Conservation (phyloP, 345 rosid genomes). For the Jatropha curcas region DNA sequence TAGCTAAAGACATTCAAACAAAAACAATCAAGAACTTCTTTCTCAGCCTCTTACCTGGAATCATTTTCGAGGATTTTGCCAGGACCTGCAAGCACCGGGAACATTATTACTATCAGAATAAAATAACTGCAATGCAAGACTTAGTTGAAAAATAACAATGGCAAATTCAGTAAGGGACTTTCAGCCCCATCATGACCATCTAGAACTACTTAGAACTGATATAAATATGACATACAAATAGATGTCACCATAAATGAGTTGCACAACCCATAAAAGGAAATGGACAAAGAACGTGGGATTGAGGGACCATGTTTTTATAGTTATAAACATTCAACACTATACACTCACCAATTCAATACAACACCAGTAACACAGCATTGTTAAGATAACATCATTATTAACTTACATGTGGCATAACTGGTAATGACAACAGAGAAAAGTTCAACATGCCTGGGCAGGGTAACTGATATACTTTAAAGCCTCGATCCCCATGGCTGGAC, state of each 20-base stretch:
- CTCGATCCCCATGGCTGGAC: slow-evolving; percentile 98
- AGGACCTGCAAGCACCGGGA: slow-evolving; percentile 58
- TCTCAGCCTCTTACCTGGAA: slow-evolving; percentile 57
- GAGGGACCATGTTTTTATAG: too few species aligned
- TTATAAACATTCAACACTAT: background rate
- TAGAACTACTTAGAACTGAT: background rate
- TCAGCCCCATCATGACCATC: too few species aligned
- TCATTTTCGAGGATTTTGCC: slow-evolving; percentile 96
- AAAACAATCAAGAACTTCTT: background rate
- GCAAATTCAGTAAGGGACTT: background rate
- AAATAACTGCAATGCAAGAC: too few species aligned
- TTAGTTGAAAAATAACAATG: background rate
- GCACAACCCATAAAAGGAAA: background rate
- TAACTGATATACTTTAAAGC: slow-evolving; percentile 95
- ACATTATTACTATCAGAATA: slow-evolving; percentile 1
- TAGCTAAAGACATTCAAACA: background rate
- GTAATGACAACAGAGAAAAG: background rate
- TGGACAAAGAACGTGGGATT: background rate
- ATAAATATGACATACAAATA: background rate
- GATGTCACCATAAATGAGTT: background rate
- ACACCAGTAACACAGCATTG: background rate
- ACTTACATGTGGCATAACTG: background rate
- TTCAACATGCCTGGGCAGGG: slow-evolving; percentile 81
- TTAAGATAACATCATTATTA: too few species aligned
- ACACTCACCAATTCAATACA: background rate